A percentile compares a stretch with the other conserved stretches of the same genome.
Evolutionary conservation across 2,329 filamentous ascomycete genomes (phyloP).

Genomic region (Microdochium nivale): DNA sequence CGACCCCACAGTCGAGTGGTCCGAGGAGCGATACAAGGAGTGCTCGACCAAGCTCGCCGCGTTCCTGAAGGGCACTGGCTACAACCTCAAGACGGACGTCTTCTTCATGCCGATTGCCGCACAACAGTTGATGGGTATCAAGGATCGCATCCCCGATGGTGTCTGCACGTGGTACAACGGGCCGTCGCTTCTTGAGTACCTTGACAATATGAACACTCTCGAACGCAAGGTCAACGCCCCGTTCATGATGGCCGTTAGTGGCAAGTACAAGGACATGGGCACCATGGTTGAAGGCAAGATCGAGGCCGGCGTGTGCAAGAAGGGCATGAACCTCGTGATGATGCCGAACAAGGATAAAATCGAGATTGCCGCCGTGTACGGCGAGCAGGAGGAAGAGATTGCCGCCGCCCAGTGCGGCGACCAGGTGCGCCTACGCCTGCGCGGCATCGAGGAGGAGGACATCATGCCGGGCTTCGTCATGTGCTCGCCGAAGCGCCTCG

Average conservation of each 20-base stretch:
- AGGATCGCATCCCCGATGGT: slow-evolving; percentile 72
- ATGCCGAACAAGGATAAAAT: slow-evolving; percentile 90
- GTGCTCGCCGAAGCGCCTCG: slow-evolving; percentile 86
- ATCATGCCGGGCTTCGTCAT: slow-evolving; percentile 92
- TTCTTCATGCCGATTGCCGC: slow-evolving; percentile 96
- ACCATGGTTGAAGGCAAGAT: slow-evolving; percentile 98
- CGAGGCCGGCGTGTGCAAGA: slow-evolving; percentile 89
- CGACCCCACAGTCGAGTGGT: slow-evolving; percentile 93
- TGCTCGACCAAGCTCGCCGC: slow-evolving; percentile 80
- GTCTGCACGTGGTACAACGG: slow-evolving; percentile 78
- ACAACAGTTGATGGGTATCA: slow-evolving; percentile 78
- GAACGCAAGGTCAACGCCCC: slow-evolving; percentile 95
- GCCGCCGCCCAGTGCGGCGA: slow-evolving; percentile 78
- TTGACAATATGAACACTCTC: slow-evolving; percentile 86
- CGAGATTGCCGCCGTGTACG: slow-evolving; percentile 78
- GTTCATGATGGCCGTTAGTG: slow-evolving; percentile 97
- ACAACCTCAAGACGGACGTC: slow-evolving; percentile 89
- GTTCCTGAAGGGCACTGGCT: slow-evolving; percentile 88
- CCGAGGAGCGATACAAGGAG: slow-evolving; percentile 83
- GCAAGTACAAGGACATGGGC: slow-evolving; percentile 95
- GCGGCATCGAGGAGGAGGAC: slow-evolving; percentile 96
- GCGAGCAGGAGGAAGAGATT: slow-evolving; percentile 93
- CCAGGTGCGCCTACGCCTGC: slow-evolving; percentile 84
- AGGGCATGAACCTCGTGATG: slow-evolving; percentile 77
- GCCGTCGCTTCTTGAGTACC: slow-evolving; percentile 85